These are phyloP conservation scores for Erysimum pusillum DNA, from an alignment of 441 rosid genomes.

Conservation along the genomic window DNA sequence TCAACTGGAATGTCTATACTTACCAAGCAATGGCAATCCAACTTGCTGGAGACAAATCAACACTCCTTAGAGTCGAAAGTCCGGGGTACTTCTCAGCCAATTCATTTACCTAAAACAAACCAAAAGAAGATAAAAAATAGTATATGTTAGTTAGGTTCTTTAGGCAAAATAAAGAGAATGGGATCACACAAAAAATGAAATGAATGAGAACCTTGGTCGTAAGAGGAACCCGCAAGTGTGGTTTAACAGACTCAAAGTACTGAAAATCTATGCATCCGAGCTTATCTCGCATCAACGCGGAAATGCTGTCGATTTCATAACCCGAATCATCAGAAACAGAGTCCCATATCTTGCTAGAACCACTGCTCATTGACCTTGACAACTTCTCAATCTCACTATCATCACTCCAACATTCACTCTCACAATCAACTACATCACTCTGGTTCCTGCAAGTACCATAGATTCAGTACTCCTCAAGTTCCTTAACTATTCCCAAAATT, in stretches of 20 bases:
- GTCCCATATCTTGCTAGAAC: conserved; percentile 71
- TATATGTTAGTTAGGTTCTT: not conserved
- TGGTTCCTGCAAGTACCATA: conserved; percentile 41
- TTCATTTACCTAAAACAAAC: conserved; percentile 45
- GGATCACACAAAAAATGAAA: not conserved
- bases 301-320: conserved; percentile 36
- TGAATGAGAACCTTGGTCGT: conserved; percentile 57
- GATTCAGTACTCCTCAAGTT: conserved; percentile 10
- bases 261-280: conserved; percentile 64
- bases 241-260: conserved; percentile 62
- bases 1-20: conserved; percentile 6
- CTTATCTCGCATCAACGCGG: conserved; percentile 53
- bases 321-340: conserved; percentile 62
- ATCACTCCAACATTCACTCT: conserved; percentile 48
- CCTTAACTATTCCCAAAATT: not conserved
- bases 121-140: not conserved
- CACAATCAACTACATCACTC: conserved; percentile 36
- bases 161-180: conserved; percentile 4
- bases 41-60: conserved; percentile 87
- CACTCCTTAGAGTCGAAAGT: conserved; percentile 61
- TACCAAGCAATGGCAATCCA: conserved; percentile 94
- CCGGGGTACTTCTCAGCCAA: conserved; percentile 56
- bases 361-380: conserved; percentile 53
- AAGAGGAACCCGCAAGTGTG: conserved; percentile 70
- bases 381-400: conserved; percentile 50